Base-by-base conservation (phyloP, 805 yeast species). In the Candida ortonii region DNA sequence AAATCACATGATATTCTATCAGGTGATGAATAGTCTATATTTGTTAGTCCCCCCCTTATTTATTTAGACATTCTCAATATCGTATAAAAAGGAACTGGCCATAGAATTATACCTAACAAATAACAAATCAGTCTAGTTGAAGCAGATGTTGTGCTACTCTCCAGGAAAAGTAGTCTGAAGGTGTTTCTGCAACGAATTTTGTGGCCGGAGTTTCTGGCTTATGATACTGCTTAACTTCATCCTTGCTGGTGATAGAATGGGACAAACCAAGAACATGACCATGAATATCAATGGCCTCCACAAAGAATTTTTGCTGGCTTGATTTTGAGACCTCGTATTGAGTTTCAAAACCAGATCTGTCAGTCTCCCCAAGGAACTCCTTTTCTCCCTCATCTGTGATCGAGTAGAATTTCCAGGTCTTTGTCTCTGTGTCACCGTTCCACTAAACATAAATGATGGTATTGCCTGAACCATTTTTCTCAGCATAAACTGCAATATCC, bases 391-490 rank as follows among this genome's bases (percentile, higher is more conserved):
- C n/a, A 14, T 30, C 40, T 9, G 41, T 35, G 20, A 52, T 44
- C 8, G 33, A 33, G 30, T 35, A 55, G 33, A 55, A 44, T 33
- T 47, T 51, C 67, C 68, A 63, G 7, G 22, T 28, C 30, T 48
- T 47, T 19, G 66, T 61, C 17, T 43, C 34, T 3, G 67, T 62
- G 33, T 62, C 67, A n/a, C 67, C 68, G 44, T 62, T 63, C 67
- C 67, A 63, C 21, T 61, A 55, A 26, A 62, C 59, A 33, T 58
- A 60, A 3, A 57, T 35, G 7, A 30, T 27, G 3, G 57, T 48
- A 7, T 49, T 47, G 4, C 46, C 49, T 8, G 46, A 39, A 2
- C 36, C 42, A 8, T 39, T 41, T 12, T 6, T 22, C 31, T 38
- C 43, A 16, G 39, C 25, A 34, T 36, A 29, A 5, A 55, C 43